Conservation (phyloP, 331 rosid species). For the Cydonia oblonga region DNA sequence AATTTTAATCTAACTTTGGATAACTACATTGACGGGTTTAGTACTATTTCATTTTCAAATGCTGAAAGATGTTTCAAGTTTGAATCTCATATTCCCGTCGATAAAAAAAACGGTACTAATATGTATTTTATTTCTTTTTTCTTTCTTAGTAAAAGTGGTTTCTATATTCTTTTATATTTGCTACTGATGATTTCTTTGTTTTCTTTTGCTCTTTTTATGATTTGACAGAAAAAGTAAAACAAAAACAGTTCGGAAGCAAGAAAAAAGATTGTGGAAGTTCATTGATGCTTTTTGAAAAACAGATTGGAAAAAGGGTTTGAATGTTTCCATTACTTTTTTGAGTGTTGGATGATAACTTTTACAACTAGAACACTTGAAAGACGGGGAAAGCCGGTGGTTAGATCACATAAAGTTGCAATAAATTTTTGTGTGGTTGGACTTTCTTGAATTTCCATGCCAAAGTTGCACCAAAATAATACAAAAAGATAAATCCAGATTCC, state of each 20-base stretch:
- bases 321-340: conserved; percentile 19
- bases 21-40: conserved; percentile 3
- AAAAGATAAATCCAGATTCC: conserved; percentile 25
- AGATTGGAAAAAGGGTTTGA: conserved; percentile 12
- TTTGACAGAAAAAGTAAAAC: neutral
- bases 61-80: too few relatives aligned
- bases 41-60: neutral
- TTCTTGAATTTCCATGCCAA: conserved; percentile 22
- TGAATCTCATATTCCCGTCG: too few relatives aligned
- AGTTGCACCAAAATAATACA: conserved; percentile 35
- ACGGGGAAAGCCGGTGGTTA: conserved; percentile 9
- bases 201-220: conserved; percentile 1
- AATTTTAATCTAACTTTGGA: conserved; percentile 29
- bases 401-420: conserved; percentile 35
- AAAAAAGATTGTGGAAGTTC: conserved; percentile 6
- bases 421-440: conserved; percentile 21
- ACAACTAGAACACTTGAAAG: conserved; percentile 23
- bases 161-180: too few relatives aligned
- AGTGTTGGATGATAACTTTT: conserved; percentile 17
- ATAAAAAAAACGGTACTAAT: too few relatives aligned
- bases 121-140: neutral
- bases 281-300: conserved; percentile 2
- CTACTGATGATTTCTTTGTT: neutral
- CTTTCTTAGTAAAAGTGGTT: neutral
- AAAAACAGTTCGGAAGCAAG: neutral